Percentiles rank a stretch among this genome's conserved stretches.
phyloP scores from a whole-genome alignment of 139 green algal species.

The Coccomyxa sp. region DNA sequence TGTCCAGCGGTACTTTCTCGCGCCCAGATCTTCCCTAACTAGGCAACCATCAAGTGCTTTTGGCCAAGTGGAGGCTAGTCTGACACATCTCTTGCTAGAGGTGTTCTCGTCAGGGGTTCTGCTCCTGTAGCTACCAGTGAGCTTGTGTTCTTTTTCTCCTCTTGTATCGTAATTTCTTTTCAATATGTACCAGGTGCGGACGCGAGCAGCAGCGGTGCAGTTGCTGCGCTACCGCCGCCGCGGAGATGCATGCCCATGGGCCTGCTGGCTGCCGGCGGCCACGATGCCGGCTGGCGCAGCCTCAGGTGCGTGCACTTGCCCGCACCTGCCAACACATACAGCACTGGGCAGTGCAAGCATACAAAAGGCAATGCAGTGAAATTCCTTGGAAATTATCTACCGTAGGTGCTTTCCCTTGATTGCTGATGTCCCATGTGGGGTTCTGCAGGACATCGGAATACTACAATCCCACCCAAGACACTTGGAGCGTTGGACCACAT shows the following conservation, averaged over 20 bases:
- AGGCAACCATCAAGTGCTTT: too few species aligned
- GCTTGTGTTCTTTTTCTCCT: not conserved
- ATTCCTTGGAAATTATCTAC: too few species aligned
- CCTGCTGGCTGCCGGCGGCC: constrained; percentile 15
- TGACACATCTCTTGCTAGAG: not conserved
- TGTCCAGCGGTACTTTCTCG: too few species aligned
- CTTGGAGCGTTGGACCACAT: constrained; percentile 35
- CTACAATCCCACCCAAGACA: constrained; percentile 43
- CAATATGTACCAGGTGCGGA: not conserved
- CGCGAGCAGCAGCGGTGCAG: not conserved
- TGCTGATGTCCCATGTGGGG: not conserved
- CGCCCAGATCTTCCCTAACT: too few species aligned
- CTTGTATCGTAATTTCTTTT: not conserved
- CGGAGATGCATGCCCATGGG: not conserved
- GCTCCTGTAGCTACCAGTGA: not conserved
- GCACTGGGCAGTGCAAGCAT: not conserved
- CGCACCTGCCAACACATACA: not conserved
- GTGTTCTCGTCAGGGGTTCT: not conserved
- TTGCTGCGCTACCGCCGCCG: not conserved
- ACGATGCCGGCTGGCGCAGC: constrained; percentile 17
- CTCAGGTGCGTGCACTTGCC: not conserved
- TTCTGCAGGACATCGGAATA: constrained; percentile 37
- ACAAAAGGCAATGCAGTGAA: too few species aligned
- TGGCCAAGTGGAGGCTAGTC: too few species aligned
- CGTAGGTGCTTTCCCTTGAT: too few species aligned